A percentile compares a stretch with the other conserved stretches of the same genome.
phyloP scores from a whole-genome alignment of 169 alveolate genomes.

The Hepatocystis sp. region DNA sequence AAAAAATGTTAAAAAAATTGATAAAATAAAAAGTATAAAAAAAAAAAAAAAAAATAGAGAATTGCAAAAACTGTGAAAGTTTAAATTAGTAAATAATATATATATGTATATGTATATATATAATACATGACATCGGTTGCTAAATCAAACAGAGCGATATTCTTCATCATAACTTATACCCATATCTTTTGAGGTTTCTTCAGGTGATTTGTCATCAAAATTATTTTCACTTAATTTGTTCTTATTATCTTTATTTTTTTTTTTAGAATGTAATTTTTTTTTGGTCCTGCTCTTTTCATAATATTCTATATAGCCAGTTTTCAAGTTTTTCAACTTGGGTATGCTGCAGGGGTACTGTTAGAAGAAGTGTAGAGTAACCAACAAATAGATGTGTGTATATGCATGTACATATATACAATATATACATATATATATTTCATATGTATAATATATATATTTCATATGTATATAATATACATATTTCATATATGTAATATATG shows the following conservation, averaged over 20 bases:
- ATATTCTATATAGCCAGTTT: constrained; percentile 73
- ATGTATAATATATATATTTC: background rate
- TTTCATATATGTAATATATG: background rate
- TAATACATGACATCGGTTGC: no score
- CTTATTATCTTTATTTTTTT: constrained; percentile 13
- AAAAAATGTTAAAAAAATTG: background rate
- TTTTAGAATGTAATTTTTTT: constrained; percentile 26
- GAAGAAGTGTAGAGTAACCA: background rate
- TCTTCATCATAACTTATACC: constrained; percentile 61
- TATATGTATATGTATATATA: no score
- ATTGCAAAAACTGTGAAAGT: no score
- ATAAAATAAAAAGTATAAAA: background rate
- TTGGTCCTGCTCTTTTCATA: constrained; percentile 47
- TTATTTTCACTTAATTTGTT: constrained; percentile 17
- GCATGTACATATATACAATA: background rate
- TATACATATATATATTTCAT: background rate
- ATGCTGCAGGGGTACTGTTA: constrained; percentile 72
- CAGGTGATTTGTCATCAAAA: constrained; percentile 24
- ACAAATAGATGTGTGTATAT: background rate
- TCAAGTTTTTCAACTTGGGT: constrained; percentile 65
- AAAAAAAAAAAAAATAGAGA: no score
- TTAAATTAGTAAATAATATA: no score
- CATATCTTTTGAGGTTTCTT: constrained; percentile 18
- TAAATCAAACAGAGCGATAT: constrained; percentile 72
- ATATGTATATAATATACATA: background rate